These are phyloP conservation scores for Beauveria scarabaeidicola DNA, from an alignment of 2,329 filamentous ascomycete genomes.

Conservation along the genomic window DNA sequence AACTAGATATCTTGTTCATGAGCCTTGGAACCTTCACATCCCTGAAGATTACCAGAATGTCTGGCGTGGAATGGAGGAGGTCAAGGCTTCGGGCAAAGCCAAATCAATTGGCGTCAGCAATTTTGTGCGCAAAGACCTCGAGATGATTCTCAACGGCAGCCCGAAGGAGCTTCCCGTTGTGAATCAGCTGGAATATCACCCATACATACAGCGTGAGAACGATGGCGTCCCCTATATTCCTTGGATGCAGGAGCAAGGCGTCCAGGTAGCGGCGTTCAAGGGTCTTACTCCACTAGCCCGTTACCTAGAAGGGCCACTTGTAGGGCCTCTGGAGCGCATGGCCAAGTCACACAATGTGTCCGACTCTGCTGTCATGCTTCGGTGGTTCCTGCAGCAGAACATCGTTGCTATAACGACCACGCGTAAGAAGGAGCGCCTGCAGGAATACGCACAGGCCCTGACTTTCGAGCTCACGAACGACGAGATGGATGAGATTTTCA, in stretches of 20 bases:
- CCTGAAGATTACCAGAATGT: not conserved
- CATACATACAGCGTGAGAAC: conserved; percentile 1
- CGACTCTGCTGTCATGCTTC: conserved; percentile 2
- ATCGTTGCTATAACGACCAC: conserved; percentile 2
- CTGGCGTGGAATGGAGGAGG: not conserved
- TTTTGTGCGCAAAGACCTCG: not conserved
- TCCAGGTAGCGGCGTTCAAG: conserved; percentile 8
- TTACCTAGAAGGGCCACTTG: not conserved
- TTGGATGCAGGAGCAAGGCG: conserved; percentile 4
- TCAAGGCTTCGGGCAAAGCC: not conserved
- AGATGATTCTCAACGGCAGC: not conserved
- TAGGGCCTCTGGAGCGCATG: not conserved
- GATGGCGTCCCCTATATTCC: conserved; percentile 3
- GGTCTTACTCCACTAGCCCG: conserved; percentile 10
- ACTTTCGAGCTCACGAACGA: not conserved
- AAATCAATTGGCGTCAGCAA: conserved; percentile 5
- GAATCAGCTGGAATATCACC: conserved; percentile 6
- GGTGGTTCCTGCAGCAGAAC: conserved; percentile 4
- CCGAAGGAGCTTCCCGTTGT: not conserved
- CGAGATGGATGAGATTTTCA: conserved; percentile 2
- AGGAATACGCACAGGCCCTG: conserved; percentile 1
- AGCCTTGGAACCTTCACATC: not conserved
- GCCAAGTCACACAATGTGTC: conserved; percentile 5
- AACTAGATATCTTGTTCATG: conserved; percentile 1
- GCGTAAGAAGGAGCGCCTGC: conserved; percentile 1